Percentiles rank a stretch among this genome's conserved stretches.
Evolutionary conservation across 208 protist genomes (phyloP).

Genomic region (Herpetomonas tarakana): DNA sequence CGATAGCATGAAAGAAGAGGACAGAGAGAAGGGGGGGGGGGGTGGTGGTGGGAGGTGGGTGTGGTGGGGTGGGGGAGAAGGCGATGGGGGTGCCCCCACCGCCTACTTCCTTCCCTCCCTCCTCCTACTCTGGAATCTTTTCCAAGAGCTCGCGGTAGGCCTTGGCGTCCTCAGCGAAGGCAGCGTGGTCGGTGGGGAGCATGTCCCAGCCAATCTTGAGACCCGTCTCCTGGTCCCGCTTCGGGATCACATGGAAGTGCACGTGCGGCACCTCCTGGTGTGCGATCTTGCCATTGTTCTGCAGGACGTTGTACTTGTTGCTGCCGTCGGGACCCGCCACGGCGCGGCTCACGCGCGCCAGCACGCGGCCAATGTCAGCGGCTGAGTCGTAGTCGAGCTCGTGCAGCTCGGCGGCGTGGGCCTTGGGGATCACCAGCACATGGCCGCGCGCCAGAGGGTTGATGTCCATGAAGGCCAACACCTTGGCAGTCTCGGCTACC

Average conservation of each 20-base stretch:
- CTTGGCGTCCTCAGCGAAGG: slow-evolving; percentile 63
- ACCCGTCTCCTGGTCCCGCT: slow-evolving; percentile 53
- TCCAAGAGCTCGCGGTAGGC: slow-evolving; percentile 55
- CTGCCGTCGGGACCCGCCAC: slow-evolving; percentile 52
- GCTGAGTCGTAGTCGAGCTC: slow-evolving; percentile 68
- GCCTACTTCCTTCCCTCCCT: too few species aligned
- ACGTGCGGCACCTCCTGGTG: slow-evolving; percentile 93
- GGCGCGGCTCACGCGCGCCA: slow-evolving; percentile 52
- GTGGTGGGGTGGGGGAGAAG: neutral
- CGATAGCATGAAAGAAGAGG: neutral
- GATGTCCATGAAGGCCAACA: slow-evolving; percentile 89
- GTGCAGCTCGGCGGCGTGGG: slow-evolving; percentile 74
- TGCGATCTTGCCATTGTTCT: slow-evolving; percentile 91
- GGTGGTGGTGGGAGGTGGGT: neutral
- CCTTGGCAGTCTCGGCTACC: slow-evolving; percentile 75
- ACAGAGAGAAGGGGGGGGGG: neutral
- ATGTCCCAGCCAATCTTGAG: slow-evolving; percentile 68
- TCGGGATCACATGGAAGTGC: slow-evolving; percentile 95
- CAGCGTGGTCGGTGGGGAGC: slow-evolving; percentile 48
- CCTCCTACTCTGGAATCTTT: slow-evolving; percentile 37
- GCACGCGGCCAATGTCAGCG: slow-evolving; percentile 59
- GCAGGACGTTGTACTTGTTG: slow-evolving; percentile 91
- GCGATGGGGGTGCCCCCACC: too few species aligned
- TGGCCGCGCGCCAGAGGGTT: slow-evolving; percentile 80
- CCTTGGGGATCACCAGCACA: slow-evolving; percentile 83